Percentiles rank a stretch among this genome's conserved stretches.
phyloP scores from a whole-genome alignment of 139 green algal species.

The Helicosporidium sp. region DNA sequence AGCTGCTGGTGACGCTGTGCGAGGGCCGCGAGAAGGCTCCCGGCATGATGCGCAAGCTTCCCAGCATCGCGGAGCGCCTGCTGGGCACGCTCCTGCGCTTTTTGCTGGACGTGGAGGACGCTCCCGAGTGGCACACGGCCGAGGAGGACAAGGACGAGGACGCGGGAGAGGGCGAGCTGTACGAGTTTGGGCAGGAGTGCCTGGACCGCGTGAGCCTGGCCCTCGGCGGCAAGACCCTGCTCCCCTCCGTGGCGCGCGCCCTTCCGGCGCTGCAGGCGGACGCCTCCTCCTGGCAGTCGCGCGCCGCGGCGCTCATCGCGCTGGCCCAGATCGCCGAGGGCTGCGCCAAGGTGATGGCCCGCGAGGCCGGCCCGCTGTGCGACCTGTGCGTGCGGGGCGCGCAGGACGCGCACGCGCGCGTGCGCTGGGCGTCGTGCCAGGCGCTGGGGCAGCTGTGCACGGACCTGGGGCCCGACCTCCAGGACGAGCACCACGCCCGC shows the following conservation, averaged over 20 bases:
- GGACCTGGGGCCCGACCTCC: slow-evolving; percentile 85
- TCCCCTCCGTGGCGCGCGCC: slow-evolving; percentile 45
- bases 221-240: slow-evolving; percentile 73
- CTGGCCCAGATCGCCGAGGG: slow-evolving; percentile 92
- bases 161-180: slow-evolving; percentile 57
- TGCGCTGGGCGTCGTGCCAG: slow-evolving; percentile 92
- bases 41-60: slow-evolving; percentile 86
- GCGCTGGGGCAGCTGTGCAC: slow-evolving; percentile 94
- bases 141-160: slow-evolving; percentile 44
- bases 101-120: slow-evolving; percentile 87
- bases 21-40: slow-evolving; percentile 78
- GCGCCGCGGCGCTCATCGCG: slow-evolving; percentile 77
- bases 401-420: slow-evolving; percentile 47
- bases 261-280: slow-evolving; percentile 55
- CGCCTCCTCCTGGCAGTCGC: slow-evolving; percentile 67
- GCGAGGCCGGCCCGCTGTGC: slow-evolving; percentile 41
- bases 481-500: slow-evolving; percentile 22
- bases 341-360: slow-evolving; percentile 73
- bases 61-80: slow-evolving; percentile 55
- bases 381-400: slow-evolving; percentile 56
- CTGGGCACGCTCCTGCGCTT: slow-evolving; percentile 71
- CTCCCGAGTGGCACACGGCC: slow-evolving; percentile 57
- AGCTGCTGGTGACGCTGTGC: slow-evolving; percentile 86
- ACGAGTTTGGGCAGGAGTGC: slow-evolving; percentile 68
- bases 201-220: slow-evolving; percentile 78